Conservation (phyloP, 2,329 filamentous ascomycete genomes). For the Grosmannia penicillata region DNA sequence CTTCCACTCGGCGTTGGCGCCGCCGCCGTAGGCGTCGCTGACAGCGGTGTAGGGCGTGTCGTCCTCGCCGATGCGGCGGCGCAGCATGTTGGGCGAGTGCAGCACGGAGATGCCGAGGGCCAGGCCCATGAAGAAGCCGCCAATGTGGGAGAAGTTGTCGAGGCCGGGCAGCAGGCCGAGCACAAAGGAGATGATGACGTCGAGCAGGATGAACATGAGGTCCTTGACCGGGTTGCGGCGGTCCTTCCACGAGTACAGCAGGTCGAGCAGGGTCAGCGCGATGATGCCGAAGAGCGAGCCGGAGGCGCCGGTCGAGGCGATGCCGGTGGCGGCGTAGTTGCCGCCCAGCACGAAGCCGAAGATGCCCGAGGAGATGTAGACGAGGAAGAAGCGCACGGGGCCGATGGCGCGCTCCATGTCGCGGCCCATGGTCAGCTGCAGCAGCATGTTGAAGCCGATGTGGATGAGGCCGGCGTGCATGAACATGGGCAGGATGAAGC, state of each 20-base stretch:
- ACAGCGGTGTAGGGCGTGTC: constrained; percentile 61
- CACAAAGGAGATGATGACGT: constrained; percentile 80
- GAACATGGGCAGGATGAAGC: constrained; percentile 93
- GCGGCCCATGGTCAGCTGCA: constrained; percentile 76
- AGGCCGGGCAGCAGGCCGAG: constrained; percentile 81
- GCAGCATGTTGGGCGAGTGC: constrained; percentile 71
- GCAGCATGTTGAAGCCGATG: constrained; percentile 86
- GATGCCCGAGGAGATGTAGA: constrained; percentile 84
- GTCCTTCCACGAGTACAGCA: constrained; percentile 84
- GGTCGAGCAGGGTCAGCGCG: constrained; percentile 72
- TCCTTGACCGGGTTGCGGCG: constrained; percentile 66
- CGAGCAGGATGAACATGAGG: constrained; percentile 71
- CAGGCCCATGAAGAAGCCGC: constrained; percentile 85
- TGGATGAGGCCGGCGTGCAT: constrained; percentile 88
- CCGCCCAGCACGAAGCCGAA: constrained; percentile 93
- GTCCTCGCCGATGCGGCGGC: constrained; percentile 55
- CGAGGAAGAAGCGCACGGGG: constrained; percentile 70
- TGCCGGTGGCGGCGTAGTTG: constrained; percentile 73
- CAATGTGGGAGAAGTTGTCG: constrained; percentile 96
- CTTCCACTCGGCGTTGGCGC: constrained; percentile 30
- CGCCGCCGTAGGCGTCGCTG: constrained; percentile 26
- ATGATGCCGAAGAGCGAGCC: constrained; percentile 86
- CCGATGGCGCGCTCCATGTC: constrained; percentile 92
- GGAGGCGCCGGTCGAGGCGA: constrained; percentile 78
- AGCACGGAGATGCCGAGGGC: constrained; percentile 75